These are phyloP conservation scores for Fusarium dlaminii DNA, from an alignment of 2,329 filamentous ascomycete species.

Conservation along the genomic window DNA sequence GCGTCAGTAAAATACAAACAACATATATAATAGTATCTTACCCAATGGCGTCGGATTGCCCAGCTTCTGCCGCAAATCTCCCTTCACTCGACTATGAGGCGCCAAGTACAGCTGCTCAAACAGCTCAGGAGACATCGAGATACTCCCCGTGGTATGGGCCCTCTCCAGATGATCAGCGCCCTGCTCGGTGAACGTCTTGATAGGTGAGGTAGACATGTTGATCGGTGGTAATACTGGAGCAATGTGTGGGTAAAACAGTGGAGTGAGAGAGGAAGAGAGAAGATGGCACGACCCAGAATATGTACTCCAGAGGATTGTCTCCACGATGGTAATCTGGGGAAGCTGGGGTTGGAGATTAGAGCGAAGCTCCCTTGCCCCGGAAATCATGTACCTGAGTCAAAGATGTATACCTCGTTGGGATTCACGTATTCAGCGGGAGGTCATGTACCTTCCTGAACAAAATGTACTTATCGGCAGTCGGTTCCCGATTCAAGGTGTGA, in stretches of 20 bases:
- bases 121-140: neutral
- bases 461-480: neutral
- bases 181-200: neutral
- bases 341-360: neutral
- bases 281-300: neutral
- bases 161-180: neutral
- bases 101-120: neutral
- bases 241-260: neutral
- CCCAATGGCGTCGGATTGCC: neutral
- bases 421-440: neutral
- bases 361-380: neutral
- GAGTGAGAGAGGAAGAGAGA: neutral
- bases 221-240: neutral
- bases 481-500: neutral
- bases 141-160: neutral
- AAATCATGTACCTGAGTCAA: neutral
- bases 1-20: neutral
- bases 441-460: rapidly evolving
- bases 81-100: neutral
- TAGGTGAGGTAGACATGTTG: neutral
- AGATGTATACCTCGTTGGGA: neutral
- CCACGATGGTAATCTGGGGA: neutral
- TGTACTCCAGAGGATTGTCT: neutral
- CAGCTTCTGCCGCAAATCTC: neutral
- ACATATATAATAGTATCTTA: rapidly evolving